Evolutionary conservation across 306 rosid species (phyloP).

Genomic region (Amphicarpaea edgeworthii): DNA sequence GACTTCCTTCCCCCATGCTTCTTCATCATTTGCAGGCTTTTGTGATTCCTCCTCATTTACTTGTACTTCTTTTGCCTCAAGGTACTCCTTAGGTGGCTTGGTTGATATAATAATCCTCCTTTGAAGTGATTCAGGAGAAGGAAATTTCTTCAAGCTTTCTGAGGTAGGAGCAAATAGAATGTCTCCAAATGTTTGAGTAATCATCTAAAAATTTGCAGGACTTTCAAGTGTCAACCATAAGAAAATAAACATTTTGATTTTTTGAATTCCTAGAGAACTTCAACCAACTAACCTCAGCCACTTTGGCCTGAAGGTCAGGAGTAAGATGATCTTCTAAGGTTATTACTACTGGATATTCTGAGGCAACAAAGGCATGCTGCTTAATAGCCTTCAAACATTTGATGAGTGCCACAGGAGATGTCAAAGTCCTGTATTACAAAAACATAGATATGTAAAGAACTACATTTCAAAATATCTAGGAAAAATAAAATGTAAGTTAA

Average conservation of each 20-base stretch:
- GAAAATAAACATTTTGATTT: conserved; percentile 28
- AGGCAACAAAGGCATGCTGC: conserved; percentile 77
- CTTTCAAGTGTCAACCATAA: conserved; percentile 36
- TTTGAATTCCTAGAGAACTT: conserved; percentile 25
- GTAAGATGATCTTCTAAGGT: conserved; percentile 97
- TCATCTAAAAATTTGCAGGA: conserved; percentile 66
- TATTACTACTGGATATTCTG: conserved; percentile 96
- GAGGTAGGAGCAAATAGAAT: conserved; percentile 72
- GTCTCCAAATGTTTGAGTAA: conserved; percentile 78
- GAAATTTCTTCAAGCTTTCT: conserved; percentile 82
- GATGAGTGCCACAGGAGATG: conserved; percentile 85
- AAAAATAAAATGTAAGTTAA: conserved; percentile 12
- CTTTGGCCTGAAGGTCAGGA: conserved; percentile 95
- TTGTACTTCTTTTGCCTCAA: conserved; percentile 66
- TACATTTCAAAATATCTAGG: conserved; percentile 7
- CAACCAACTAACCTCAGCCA: conserved; percentile 69
- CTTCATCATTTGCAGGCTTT: conserved; percentile 67
- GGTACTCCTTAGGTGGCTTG: conserved; percentile 98
- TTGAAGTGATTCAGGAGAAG: conserved; percentile 89
- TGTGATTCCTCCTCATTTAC: conserved; percentile 57
- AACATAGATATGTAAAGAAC: conserved; percentile 24
- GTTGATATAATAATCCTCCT: conserved; percentile 84
- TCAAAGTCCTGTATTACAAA: conserved; percentile 73
- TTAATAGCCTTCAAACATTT: conserved; percentile 84
- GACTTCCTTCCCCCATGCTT: conserved; percentile 93